Evolutionary conservation across 2,329 filamentous ascomycete genomes (phyloP).

Genomic region (Epichloe baconii): DNA sequence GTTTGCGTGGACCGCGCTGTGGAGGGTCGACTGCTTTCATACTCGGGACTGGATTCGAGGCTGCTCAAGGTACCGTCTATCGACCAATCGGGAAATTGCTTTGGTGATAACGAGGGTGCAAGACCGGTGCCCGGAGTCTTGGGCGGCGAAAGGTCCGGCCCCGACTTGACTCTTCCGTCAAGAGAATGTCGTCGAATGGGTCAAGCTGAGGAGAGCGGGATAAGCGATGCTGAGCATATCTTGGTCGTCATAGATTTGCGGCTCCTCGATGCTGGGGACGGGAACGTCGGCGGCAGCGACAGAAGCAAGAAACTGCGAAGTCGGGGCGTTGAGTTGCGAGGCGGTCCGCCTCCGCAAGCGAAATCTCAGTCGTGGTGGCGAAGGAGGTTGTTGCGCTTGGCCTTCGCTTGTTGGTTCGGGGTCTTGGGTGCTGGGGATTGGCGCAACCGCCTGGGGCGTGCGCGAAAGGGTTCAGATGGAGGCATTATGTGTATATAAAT

Average conservation of each 20-base stretch:
- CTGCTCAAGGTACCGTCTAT: slow-evolving; percentile 43
- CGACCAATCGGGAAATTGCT: slow-evolving; percentile 45
- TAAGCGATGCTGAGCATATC: slow-evolving; percentile 28
- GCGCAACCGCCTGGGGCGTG: slow-evolving; percentile 30
- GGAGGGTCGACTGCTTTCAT: slow-evolving; percentile 46
- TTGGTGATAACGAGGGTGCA: slow-evolving; percentile 29
- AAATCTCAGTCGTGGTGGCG: slow-evolving; percentile 39
- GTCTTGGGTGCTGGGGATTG: slow-evolving; percentile 31
- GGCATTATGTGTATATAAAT: slow-evolving; percentile 24
- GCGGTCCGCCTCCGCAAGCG: slow-evolving; percentile 42
- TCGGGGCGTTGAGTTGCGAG: slow-evolving; percentile 40
- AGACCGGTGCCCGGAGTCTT: slow-evolving; percentile 43
- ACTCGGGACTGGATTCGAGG: slow-evolving; percentile 45
- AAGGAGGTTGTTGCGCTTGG: slow-evolving; percentile 30
- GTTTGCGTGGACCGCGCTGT: slow-evolving; percentile 48
- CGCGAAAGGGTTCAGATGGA: slow-evolving; percentile 31
- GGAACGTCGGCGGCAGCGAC: slow-evolving; percentile 52
- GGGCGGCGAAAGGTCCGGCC: slow-evolving; percentile 38
- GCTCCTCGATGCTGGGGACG: slow-evolving; percentile 51
- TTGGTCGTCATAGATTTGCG: slow-evolving; percentile 29
- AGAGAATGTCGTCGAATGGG: slow-evolving; percentile 19
- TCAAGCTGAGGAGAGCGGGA: slow-evolving; percentile 20
- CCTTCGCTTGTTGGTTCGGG: slow-evolving; percentile 32
- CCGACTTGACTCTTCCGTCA: slow-evolving; percentile 19
- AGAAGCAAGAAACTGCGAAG: slow-evolving; percentile 53